Evolutionary conservation across 2,329 filamentous ascomycete species (phyloP).

Genomic region (Ceratocystis alfenasii): DNA sequence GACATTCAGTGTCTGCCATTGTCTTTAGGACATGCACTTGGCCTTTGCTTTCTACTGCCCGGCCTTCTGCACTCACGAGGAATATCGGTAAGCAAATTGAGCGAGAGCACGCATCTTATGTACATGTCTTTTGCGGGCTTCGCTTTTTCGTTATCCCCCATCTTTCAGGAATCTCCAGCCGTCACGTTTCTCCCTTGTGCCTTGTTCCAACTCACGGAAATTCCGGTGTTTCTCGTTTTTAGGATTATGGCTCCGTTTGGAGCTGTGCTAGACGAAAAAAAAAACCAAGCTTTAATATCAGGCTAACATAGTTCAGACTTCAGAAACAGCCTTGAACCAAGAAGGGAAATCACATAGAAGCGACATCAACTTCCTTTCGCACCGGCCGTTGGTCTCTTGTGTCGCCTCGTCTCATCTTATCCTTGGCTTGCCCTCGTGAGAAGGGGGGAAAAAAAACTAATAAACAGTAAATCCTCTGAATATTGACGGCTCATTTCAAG

Average conservation of each 20-base stretch:
- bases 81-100: not conserved
- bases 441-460: not conserved
- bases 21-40: not conserved
- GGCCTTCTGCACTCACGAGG: not conserved
- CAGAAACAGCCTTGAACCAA: slow-evolving; percentile 5
- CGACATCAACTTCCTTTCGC: not conserved
- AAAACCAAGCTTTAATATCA: not conserved
- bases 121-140: not conserved
- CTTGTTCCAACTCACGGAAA: not conserved
- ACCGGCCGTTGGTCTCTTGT: not conserved
- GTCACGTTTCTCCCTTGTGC: not conserved
- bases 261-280: not conserved
- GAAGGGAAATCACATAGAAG: slow-evolving; percentile 2
- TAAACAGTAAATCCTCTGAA: not conserved
- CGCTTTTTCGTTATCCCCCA: not conserved
- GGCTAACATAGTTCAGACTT: not conserved
- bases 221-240: slow-evolving; percentile 11
- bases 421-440: not conserved
- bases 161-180: not conserved
- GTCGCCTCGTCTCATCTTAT: slow-evolving; percentile 10
- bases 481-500: not conserved
- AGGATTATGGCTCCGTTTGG: not conserved
- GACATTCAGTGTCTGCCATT: not conserved
- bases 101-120: not conserved
- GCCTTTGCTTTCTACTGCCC: not conserved